Base-by-base conservation (phyloP, 495 filamentous ascomycete genomes). In the Neurospora sp. region DNA sequence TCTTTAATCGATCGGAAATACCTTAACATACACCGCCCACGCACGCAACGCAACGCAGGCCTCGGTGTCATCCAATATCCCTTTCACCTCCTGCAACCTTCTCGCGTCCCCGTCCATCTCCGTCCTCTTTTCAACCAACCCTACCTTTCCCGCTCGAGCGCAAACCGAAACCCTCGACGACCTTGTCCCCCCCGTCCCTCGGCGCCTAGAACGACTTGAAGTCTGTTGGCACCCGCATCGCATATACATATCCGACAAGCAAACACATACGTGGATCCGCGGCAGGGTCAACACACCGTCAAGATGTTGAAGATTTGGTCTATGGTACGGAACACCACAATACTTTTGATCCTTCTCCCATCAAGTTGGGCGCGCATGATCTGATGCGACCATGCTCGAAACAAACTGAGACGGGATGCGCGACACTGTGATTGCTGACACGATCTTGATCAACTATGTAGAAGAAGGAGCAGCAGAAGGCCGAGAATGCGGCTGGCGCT, bases 291-390 rank as follows among this genome's bases (percentile, higher is more conserved):
- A 62, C 14, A 42, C 73, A 42, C 73, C 72, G 76, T 74, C 89
- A 93, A 83, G 77, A 99, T 99, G 96, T 87, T 98, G 86, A 99
- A 99, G 83, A 97, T 99, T 87, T 99, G 96, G 96, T 97, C 94
- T 82, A 97, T 99, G 95, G 95, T 97, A 86, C 66, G 89, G 72
- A 11, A 41, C 49, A 39, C 8, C 16, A 11, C n/a, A 10, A n/a
- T 18, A 14, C 41, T 18, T 18, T n/a, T 37, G 9, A 38, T 18
- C 66, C 38, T 27, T 7, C 9, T 31, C 14, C 70, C 69, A 20
- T 31, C 11, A 35, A 49, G 27, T 5, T 18, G 23, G 54, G 27
- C 12, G 35, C 27, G 71, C 71, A 46, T 46, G 27, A 62, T 35
- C 12, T 27, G 54, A 62, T 35, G 54, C 5, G 27, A 8, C 9